Evolutionary conservation across 495 filamentous ascomycete species (phyloP).

Genomic region (Penicillium cosmopolitanum): DNA sequence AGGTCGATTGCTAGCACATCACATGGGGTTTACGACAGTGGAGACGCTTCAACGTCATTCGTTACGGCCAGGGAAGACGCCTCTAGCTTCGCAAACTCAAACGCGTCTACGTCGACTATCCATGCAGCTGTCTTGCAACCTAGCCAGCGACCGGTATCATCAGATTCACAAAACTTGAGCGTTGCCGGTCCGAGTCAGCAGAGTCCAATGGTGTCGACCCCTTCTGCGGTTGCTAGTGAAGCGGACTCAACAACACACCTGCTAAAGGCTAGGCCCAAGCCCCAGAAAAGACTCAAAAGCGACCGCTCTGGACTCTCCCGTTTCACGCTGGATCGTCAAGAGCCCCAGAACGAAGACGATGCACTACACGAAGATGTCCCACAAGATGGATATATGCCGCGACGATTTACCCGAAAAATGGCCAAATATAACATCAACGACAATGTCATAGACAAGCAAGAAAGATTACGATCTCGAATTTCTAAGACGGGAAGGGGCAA

Average conservation of each 20-base stretch:
- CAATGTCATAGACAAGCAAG: slow-evolving; percentile 45
- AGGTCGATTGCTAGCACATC: slow-evolving; percentile 6
- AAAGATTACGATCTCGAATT: slow-evolving; percentile 38
- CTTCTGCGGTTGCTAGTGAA: slow-evolving; percentile 35
- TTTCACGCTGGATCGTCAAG: slow-evolving; percentile 35
- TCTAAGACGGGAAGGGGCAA: slow-evolving; percentile 41
- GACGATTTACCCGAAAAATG: slow-evolving; percentile 31
- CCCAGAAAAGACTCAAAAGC: slow-evolving; percentile 33
- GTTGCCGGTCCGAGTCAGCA: slow-evolving; percentile 22
- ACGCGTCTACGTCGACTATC: slow-evolving; percentile 24
- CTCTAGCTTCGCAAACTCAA: slow-evolving; percentile 19
- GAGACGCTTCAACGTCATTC: slow-evolving; percentile 30
- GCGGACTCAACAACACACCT: slow-evolving; percentile 44
- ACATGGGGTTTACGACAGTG: slow-evolving; percentile 18
- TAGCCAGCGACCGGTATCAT: slow-evolving; percentile 14
- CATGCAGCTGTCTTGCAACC: slow-evolving; percentile 7
- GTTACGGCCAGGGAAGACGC: slow-evolving; percentile 37
- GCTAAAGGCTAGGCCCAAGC: slow-evolving; percentile 32
- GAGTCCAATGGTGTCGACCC: slow-evolving; percentile 26
- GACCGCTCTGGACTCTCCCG: slow-evolving; percentile 27
- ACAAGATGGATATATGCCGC: slow-evolving; percentile 17
- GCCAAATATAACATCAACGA: slow-evolving; percentile 52
- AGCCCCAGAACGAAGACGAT: slow-evolving; percentile 38
- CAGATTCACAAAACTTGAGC: slow-evolving; percentile 21
- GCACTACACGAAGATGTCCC: slow-evolving; percentile 3